phyloP scores from a whole-genome alignment of 139 green algal species.

The Coccomyxa sp. region DNA sequence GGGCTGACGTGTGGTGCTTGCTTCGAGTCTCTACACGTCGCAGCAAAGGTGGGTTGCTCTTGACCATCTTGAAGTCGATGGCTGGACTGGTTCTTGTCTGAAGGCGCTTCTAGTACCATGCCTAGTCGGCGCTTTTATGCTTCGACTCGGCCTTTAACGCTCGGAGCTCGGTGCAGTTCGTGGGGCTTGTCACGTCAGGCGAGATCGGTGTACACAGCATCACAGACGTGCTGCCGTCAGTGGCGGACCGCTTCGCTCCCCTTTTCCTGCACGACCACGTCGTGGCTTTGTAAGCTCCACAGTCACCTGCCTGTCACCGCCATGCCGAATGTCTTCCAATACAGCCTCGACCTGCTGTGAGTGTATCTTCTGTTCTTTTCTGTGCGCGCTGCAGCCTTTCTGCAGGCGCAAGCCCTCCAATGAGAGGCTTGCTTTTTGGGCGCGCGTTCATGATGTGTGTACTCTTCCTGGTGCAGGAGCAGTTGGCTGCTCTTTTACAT shows the following conservation, averaged over 20 bases:
- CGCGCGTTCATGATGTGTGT: neutral
- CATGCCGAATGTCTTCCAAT: neutral
- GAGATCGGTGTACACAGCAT: neutral
- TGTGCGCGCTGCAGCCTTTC: neutral
- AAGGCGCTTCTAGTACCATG: too few relatives aligned
- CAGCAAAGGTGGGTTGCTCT: conserved; percentile 22
- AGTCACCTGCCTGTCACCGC: neutral
- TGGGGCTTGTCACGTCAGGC: too few relatives aligned
- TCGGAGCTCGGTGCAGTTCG: too few relatives aligned
- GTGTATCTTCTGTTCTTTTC: neutral
- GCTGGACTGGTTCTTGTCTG: too few relatives aligned
- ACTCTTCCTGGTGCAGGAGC: conserved; percentile 31
- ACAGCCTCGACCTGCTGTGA: neutral
- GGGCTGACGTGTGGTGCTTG: conserved; percentile 46
- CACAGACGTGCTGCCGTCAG: too few relatives aligned
- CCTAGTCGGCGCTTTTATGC: too few relatives aligned
- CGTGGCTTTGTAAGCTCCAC: conserved; percentile 40
- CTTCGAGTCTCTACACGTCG: conserved; percentile 51
- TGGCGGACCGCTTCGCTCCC: conserved; percentile 27
- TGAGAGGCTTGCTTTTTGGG: neutral
- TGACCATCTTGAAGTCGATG: too few relatives aligned
- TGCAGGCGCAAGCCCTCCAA: too few relatives aligned
- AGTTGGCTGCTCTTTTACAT: conserved; percentile 55
- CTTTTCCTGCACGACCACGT: conserved; percentile 58
- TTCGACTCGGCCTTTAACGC: too few relatives aligned